Evolutionary conservation across 2,329 filamentous ascomycete genomes (phyloP).

Genomic region (Exserohilum turcica): DNA sequence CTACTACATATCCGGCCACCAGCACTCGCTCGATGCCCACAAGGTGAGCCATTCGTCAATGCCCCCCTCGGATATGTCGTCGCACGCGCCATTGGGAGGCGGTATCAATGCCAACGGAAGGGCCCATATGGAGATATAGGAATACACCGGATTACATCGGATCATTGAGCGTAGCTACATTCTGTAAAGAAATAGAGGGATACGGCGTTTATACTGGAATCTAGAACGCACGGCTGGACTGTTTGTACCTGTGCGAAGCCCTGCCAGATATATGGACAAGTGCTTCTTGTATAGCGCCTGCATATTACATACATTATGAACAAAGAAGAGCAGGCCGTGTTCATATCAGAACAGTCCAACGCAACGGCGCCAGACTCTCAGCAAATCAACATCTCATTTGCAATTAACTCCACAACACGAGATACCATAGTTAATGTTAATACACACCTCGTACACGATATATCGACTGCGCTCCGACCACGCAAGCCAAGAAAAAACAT

Average conservation of each 20-base stretch:
- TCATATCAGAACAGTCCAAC: too few species aligned
- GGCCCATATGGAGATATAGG: slow-evolving; percentile 31
- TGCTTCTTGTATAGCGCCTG: too few species aligned
- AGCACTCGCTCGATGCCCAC: slow-evolving; percentile 40
- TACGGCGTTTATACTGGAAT: neutral
- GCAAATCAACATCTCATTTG: neutral
- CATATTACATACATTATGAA: too few species aligned
- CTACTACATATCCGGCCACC: slow-evolving; percentile 93
- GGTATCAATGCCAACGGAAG: slow-evolving; percentile 18
- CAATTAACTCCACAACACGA: neutral
- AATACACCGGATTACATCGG: neutral
- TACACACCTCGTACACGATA: neutral
- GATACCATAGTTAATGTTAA: slow-evolving; percentile 1
- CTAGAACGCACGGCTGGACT: neutral
- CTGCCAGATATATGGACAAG: too few species aligned
- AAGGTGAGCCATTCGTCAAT: slow-evolving; percentile 17
- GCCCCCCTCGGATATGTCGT: slow-evolving; percentile 11
- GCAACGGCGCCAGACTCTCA: neutral
- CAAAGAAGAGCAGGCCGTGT: too few species aligned
- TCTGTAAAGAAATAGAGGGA: neutral
- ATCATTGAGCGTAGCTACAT: neutral
- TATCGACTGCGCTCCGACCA: too few species aligned
- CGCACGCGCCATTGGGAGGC: slow-evolving; percentile 11
- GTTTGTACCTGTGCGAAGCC: neutral
- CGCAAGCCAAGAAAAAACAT: too few species aligned